These are phyloP conservation scores for Biscogniauxia mediterranea DNA, from an alignment of 2,329 filamentous ascomycete species.

Conservation along the genomic window DNA sequence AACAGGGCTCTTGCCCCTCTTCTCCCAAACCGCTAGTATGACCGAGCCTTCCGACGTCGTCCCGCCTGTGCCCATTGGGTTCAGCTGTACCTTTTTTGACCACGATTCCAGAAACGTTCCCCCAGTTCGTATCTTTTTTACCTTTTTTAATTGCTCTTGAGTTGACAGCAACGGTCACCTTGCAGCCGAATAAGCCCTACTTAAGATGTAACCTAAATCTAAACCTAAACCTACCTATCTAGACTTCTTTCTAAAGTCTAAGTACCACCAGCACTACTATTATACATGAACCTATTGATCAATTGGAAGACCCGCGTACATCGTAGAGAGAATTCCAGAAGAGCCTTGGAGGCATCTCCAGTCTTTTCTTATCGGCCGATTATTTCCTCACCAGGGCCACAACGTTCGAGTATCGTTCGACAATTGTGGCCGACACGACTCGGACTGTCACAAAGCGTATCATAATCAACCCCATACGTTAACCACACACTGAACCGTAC, in stretches of 20 bases:
- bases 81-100: too few species aligned
- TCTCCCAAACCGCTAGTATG: background rate
- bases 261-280: background rate
- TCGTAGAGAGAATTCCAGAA: background rate
- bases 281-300: background rate
- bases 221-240: too few species aligned
- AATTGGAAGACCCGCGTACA: too few species aligned
- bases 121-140: too few species aligned
- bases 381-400: background rate
- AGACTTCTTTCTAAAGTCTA: too few species aligned
- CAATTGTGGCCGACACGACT: background rate
- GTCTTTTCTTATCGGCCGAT: background rate
- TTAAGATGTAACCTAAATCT: too few species aligned
- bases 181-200: background rate
- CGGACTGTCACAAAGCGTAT: background rate
- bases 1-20: background rate
- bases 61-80: background rate
- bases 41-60: background rate
- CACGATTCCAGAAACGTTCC: too few species aligned
- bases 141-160: too few species aligned
- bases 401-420: background rate
- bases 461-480: background rate
- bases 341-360: too few species aligned
- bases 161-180: too few species aligned
- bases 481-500: background rate